Evolutionary conservation across 768 basidiomycete species (phyloP).

Genomic region (Kwoniella sp.): DNA sequence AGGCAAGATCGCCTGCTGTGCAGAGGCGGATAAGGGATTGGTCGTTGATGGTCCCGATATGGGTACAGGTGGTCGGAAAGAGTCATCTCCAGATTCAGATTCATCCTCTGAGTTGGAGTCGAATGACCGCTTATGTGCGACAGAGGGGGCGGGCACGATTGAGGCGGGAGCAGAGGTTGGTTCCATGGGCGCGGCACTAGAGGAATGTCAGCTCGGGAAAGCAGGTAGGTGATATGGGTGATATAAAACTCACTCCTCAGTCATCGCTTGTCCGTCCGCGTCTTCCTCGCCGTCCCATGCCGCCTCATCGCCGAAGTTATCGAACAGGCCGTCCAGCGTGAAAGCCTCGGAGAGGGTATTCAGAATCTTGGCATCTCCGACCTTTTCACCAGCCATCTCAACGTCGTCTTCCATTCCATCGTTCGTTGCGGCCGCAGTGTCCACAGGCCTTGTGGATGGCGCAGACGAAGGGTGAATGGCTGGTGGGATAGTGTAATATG

Average conservation of each 20-base stretch:
- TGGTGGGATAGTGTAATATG: constrained; percentile 81
- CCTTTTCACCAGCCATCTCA: constrained; percentile 71
- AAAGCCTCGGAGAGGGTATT: constrained; percentile 74
- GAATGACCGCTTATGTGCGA: background rate
- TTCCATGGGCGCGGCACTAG: background rate
- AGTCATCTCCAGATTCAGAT: constrained; percentile 15
- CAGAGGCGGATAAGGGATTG: background rate
- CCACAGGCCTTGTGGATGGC: constrained; percentile 58
- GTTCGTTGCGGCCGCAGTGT: constrained; percentile 48
- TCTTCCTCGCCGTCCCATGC: constrained; percentile 62
- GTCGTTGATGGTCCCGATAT: background rate
- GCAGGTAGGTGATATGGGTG: no score
- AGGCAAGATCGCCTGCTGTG: background rate
- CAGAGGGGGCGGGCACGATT: background rate
- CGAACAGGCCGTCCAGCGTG: constrained; percentile 76
- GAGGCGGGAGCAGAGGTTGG: background rate
- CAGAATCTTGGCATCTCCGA: constrained; percentile 79
- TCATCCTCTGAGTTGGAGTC: constrained; percentile 15
- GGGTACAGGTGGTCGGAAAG: constrained; percentile 12
- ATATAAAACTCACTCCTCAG: constrained; percentile 29
- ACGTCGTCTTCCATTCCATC: constrained; percentile 58
- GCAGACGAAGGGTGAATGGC: constrained; percentile 73
- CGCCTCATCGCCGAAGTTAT: constrained; percentile 77
- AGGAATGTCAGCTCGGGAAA: background rate
- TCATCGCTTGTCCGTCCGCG: constrained; percentile 37